phyloP scores from a whole-genome alignment of 2,329 filamentous ascomycete genomes.

The Pseudonectria buxi region DNA sequence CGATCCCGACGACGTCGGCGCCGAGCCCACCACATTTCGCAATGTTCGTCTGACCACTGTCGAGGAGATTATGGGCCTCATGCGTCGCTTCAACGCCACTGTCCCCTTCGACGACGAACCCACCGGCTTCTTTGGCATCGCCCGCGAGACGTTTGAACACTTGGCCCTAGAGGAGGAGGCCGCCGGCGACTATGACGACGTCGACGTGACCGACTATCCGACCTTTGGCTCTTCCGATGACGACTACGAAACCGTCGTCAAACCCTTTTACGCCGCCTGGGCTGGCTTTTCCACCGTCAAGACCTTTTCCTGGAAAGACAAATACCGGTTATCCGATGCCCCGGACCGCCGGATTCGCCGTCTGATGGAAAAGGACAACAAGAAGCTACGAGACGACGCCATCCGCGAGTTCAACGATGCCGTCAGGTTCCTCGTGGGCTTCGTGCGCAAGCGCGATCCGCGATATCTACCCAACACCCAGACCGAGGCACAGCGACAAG shows the following conservation, averaged over 20 bases:
- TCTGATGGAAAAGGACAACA: slow-evolving; percentile 94
- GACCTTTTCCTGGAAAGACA: slow-evolving; percentile 83
- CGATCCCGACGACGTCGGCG: slow-evolving; percentile 37
- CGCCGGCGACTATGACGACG: slow-evolving; percentile 62
- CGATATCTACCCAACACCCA: slow-evolving; percentile 72
- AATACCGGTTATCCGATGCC: slow-evolving; percentile 75
- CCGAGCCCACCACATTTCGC: slow-evolving; percentile 53
- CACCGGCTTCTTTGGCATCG: slow-evolving; percentile 76
- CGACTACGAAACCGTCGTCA: slow-evolving; percentile 67
- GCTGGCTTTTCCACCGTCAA: slow-evolving; percentile 76
- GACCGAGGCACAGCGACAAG: slow-evolving; percentile 74
- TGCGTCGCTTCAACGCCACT: slow-evolving; percentile 71
- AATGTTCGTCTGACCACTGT: slow-evolving; percentile 72
- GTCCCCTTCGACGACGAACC: slow-evolving; percentile 76
- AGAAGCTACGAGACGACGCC: slow-evolving; percentile 71
- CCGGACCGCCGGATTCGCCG: slow-evolving; percentile 78
- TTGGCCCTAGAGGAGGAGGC: slow-evolving; percentile 74
- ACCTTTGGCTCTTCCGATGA: slow-evolving; percentile 75
- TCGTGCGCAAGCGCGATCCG: slow-evolving; percentile 86
- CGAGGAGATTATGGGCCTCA: slow-evolving; percentile 69
- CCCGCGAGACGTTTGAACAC: slow-evolving; percentile 70
- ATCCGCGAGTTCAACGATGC: slow-evolving; percentile 88
- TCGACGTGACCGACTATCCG: slow-evolving; percentile 62
- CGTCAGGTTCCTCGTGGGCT: slow-evolving; percentile 76
- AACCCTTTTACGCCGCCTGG: slow-evolving; percentile 78